Conservation (phyloP, 306 rosid species). For the Cucumis sativus region Cucumber_9930_V3 NC_026661.2:10902501-10903000, state of each 20-base stretch:
- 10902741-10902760: no score
- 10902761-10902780: no score
- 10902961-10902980: constrained; percentile 80
- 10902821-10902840: background rate
- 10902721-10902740: background rate
- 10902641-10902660: background rate
- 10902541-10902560: background rate
- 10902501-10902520: background rate
- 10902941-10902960: constrained; percentile 64
- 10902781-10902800: background rate
- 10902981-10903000: constrained; percentile 66
- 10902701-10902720: background rate
- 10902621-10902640: background rate
- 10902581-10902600: background rate
- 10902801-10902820: background rate
- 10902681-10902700: background rate
- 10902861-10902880: background rate
- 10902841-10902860: background rate
- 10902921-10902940: constrained; percentile 74
- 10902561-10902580: background rate
- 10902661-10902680: background rate
- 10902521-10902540: background rate
- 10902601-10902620: background rate
- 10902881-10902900: background rate
- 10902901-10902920: background rate